Base-by-base conservation (phyloP, 257 asterid species). In the Rauvolfia tetraphylla region DNA sequence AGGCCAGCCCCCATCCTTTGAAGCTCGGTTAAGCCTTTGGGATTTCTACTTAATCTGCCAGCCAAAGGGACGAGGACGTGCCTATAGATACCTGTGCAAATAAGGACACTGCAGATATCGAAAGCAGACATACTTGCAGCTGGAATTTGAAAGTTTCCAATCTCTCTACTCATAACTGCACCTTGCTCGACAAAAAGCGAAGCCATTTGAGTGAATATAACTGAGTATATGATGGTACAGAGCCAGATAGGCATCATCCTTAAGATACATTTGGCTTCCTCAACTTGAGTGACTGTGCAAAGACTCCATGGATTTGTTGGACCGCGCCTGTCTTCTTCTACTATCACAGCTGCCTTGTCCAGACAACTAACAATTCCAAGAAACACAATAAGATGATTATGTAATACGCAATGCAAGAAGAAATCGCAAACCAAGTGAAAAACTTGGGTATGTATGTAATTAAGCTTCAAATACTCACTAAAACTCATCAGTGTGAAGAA, bases 1-100 rank as follows among this genome's bases (percentile, higher is more conserved):
- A 93, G 86, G 17, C 98, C 96, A 15, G 84, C 84, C 1, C 98
- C 98, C 96, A 93, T 93, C 62, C 98, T 83, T 63, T 90, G 97
- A 71, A 93, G 95, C 86, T 90, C 95, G 0, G 91, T 87, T 34
- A 90, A 59, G 27, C 97, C 98, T 67, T 68, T 83, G 3, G 91
- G 91, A 76, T 84, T 84, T 33, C 88, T 80, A 51, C 81, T 91
- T 6, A 89, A 6, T 65, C 70, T 76, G 39, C 85, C 74, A 0
- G 88, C 88, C 12, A 87, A 9, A 0, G 98, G 98, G 41, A 87
- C 83, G 4, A 93, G 78, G 76, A 91, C 25, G 23, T 74, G 82
- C 25, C 86, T 80, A 75, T 93, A 89, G 61, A 93, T 82, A 17
- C 88, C 85, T 0, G 92, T 91, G 84, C 87, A 91, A 22, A 85